These are phyloP conservation scores for Claviceps sp. DNA, from an alignment of 2,329 filamentous ascomycete species.

Conservation along the genomic window DNA sequence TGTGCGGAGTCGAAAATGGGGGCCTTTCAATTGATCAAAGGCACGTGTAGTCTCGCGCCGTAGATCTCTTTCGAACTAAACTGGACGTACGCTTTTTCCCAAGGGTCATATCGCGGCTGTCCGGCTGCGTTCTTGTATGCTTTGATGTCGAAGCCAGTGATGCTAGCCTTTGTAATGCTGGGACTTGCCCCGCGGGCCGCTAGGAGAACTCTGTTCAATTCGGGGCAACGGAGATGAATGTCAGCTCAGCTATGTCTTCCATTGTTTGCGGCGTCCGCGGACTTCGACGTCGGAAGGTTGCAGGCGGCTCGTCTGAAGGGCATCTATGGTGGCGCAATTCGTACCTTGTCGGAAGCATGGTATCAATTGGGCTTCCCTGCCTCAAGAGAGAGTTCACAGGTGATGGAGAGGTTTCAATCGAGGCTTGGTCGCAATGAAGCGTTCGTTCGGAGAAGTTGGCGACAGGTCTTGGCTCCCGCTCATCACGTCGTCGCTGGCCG, in stretches of 20 bases:
- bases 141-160: conserved; percentile 85
- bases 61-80: neutral
- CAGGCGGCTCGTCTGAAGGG: conserved; percentile 1
- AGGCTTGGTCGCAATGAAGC: conserved; percentile 1
- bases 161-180: conserved; percentile 72
- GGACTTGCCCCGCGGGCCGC: conserved; percentile 41
- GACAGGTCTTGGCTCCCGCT: too few species aligned
- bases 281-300: neutral
- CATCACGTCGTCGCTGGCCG: conserved; percentile 5
- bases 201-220: conserved; percentile 29
- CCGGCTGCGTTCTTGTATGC: conserved; percentile 63
- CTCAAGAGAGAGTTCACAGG: neutral
- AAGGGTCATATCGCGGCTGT: conserved; percentile 49
- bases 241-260: conserved; percentile 1
- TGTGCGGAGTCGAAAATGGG: too few species aligned
- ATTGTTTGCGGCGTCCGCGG: neutral
- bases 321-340: conserved; percentile 3
- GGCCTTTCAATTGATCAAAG: too few species aligned
- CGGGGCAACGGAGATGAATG: neutral
- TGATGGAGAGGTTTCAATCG: neutral
- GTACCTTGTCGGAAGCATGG: conserved; percentile 28
- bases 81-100: conserved; percentile 46
- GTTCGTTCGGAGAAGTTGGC: neutral
- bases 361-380: conserved; percentile 8
- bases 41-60: too few species aligned